A percentile compares a stretch with the other conserved stretches of the same genome.
Conservation (phyloP, 768 basidiomycete genomes). For the Leccinum ochraceum region DNA sequence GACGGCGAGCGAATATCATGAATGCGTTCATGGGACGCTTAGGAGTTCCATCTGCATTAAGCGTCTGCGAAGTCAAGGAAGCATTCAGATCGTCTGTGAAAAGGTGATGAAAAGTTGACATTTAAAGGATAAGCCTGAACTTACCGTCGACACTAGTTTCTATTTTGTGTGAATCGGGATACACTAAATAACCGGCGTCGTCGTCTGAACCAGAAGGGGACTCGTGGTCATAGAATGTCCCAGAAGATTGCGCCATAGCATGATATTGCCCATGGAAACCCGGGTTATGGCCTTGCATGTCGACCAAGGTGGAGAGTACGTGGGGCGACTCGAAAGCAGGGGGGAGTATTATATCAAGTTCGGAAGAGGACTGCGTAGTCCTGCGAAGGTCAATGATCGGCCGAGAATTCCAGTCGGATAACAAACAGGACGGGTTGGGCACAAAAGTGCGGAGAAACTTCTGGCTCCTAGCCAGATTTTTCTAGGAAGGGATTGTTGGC, state of each 20-base stretch:
- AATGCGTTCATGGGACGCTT: conserved; percentile 94
- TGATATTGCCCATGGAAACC: conserved; percentile 25
- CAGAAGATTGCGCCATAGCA: conserved; percentile 29
- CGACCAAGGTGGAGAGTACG: conserved; percentile 9
- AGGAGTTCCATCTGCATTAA: conserved; percentile 85
- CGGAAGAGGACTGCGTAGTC: conserved; percentile 7
- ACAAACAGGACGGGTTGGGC: conserved; percentile 28
- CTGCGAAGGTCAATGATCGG: conserved; percentile 31
- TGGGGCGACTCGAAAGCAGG: conserved; percentile 5
- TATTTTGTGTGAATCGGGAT: conserved; percentile 39
- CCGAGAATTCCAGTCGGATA: conserved; percentile 24
- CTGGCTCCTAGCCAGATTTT: conserved; percentile 22
- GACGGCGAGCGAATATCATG: conserved; percentile 87
- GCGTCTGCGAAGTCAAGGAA: conserved; percentile 71
- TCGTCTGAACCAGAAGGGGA: conserved; percentile 63
- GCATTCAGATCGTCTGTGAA: conserved; percentile 40
- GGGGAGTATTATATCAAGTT: conserved; percentile 9
- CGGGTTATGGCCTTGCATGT: conserved; percentile 33
- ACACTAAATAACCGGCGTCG: conserved; percentile 36
- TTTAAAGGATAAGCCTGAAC: conserved; percentile 12
- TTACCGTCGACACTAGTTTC: conserved; percentile 51
- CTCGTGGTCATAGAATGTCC: conserved; percentile 42
- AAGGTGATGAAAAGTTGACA: conserved; percentile 16
- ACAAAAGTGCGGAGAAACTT: conserved; percentile 19
- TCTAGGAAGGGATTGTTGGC: conserved; percentile 30